Evolutionary conservation across 2,329 filamentous ascomycete genomes (phyloP).

Genomic region (Xylaria hypoxylon): DNA sequence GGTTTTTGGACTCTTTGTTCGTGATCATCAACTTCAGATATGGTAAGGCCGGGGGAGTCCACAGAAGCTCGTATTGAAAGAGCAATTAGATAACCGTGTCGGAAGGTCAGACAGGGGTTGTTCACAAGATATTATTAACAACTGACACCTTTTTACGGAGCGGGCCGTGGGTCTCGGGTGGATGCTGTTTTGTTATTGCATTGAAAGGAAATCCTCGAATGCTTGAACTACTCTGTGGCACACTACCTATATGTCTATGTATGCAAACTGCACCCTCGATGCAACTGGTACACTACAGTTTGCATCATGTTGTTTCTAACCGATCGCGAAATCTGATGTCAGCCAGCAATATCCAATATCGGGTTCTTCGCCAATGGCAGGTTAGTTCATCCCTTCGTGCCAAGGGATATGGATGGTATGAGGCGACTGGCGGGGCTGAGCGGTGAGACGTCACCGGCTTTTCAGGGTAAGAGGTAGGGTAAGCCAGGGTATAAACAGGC

Average conservation of each 20-base stretch:
- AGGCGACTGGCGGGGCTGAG: conserved; percentile 32
- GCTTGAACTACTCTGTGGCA: neutral
- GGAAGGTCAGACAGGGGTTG: conserved; percentile 19
- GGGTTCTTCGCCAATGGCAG: conserved; percentile 26
- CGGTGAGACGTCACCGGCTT: conserved; percentile 37
- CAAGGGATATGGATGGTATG: conserved; percentile 4
- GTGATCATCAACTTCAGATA: conserved; percentile 7
- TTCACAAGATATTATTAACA: conserved; percentile 16
- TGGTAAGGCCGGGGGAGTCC: conserved; percentile 3
- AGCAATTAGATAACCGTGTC: neutral
- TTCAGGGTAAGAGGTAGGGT: too few relatives aligned
- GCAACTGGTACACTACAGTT: conserved; percentile 9
- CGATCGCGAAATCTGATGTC: conserved; percentile 29
- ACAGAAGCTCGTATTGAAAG: conserved; percentile 31
- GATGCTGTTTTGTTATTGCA: conserved; percentile 10
- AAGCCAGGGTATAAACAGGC: conserved; percentile 18
- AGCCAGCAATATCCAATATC: conserved; percentile 13
- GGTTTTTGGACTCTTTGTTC: neutral
- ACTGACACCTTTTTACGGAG: conserved; percentile 11
- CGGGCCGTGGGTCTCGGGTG: conserved; percentile 35
- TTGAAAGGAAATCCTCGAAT: neutral
- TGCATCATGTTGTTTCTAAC: neutral
- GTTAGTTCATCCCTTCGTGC: conserved; percentile 21
- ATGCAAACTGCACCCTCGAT: conserved; percentile 14
- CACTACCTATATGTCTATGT: neutral